Conservation (phyloP, 441 rosid species). For the Eutrema salsugineum region DNA sequence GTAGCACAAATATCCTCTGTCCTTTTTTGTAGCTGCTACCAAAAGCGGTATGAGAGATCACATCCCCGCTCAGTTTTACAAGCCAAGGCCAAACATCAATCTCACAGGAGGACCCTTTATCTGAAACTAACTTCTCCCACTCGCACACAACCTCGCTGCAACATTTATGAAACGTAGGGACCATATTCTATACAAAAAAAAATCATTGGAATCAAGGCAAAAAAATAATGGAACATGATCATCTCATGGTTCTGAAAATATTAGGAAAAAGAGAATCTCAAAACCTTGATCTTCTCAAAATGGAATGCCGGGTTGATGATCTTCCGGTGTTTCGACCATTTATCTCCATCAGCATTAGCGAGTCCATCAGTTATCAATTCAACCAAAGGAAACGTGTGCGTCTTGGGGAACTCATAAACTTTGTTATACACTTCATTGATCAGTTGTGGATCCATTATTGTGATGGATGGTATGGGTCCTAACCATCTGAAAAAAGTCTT, state of each 20-base stretch:
- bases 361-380: constrained; percentile 9
- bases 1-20: constrained; percentile 21
- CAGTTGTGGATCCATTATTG: constrained; percentile 20
- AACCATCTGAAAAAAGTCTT: constrained; percentile 11
- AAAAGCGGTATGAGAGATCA: constrained; percentile 27
- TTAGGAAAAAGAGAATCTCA: not conserved
- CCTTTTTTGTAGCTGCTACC: constrained; percentile 30
- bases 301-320: constrained; percentile 28
- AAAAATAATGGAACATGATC: not conserved
- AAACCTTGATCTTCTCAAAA: constrained; percentile 25
- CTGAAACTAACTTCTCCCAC: constrained; percentile 33
- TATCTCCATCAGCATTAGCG: constrained; percentile 20
- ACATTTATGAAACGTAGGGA: constrained; percentile 32
- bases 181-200: constrained; percentile 34
- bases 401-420: constrained; percentile 21
- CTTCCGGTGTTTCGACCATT: constrained; percentile 18
- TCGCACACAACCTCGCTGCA: constrained; percentile 31
- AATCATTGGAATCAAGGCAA: not conserved
- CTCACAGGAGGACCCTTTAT: constrained; percentile 21
- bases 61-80: constrained; percentile 12
- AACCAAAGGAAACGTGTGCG: constrained; percentile 11
- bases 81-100: constrained; percentile 28
- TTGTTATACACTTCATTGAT: constrained; percentile 24
- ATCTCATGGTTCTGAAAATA: not conserved
- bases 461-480: constrained; percentile 16